phyloP scores from a whole-genome alignment of 257 asterid genomes.

The Cinchona pubescens region DNA sequence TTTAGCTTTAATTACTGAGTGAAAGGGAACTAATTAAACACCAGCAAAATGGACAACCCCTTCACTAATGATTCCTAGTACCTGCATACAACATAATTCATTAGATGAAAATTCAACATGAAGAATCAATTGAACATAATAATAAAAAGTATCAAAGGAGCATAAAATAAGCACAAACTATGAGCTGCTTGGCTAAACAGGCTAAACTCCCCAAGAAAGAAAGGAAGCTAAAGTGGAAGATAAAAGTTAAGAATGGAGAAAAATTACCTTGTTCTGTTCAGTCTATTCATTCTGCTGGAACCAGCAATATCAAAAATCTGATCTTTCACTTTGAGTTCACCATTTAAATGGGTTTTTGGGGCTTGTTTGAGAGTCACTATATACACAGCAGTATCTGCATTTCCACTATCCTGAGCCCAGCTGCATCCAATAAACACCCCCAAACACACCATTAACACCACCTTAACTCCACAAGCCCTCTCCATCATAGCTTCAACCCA shows the following conservation, averaged over 20 bases:
- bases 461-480: conserved; percentile 32
- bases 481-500: conserved; percentile 35
- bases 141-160: background rate
- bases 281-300: conserved; percentile 46
- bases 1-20: background rate
- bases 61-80: no score
- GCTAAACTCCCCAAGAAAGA: background rate
- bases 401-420: conserved; percentile 43
- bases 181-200: background rate
- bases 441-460: conserved; percentile 37
- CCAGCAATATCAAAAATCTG: conserved; percentile 28
- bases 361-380: conserved; percentile 83
- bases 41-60: background rate
- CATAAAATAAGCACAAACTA: background rate
- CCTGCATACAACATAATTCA: background rate
- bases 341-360: conserved; percentile 54
- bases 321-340: conserved; percentile 46
- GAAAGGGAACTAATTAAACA: background rate
- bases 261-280: conserved; percentile 39
- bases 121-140: background rate
- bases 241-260: background rate
- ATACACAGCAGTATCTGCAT: conserved; percentile 53
- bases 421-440: conserved; percentile 42
- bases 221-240: background rate
- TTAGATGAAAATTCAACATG: background rate